Evolutionary conservation across 345 rosid species (phyloP).

Genomic region (Lepidium didymum): DNA sequence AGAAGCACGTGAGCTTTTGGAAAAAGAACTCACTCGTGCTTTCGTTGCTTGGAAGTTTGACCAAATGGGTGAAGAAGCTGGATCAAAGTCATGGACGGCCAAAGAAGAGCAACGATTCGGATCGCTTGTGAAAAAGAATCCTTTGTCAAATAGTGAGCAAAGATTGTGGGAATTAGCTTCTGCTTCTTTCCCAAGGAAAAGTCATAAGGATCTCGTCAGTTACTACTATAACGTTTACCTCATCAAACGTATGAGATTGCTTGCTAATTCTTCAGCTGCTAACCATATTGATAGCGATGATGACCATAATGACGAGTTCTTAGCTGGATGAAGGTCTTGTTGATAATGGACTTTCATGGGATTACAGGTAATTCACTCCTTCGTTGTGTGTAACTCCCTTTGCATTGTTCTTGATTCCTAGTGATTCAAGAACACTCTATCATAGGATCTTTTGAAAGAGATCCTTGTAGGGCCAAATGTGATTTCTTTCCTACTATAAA

Average conservation of each 20-base stretch:
- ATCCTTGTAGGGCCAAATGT: constrained; percentile 12
- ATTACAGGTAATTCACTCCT: constrained; percentile 10
- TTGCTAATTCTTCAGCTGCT: constrained; percentile 12
- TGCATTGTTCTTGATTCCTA: constrained; percentile 4
- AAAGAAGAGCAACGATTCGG: constrained; percentile 31
- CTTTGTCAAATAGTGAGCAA: not conserved
- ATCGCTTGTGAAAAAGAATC: constrained; percentile 23
- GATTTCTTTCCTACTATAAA: not conserved
- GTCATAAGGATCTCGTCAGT: constrained; percentile 24
- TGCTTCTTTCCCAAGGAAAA: constrained; percentile 28
- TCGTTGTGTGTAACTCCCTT: not conserved
- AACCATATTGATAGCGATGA: constrained; percentile 34
- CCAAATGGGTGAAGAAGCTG: constrained; percentile 38
- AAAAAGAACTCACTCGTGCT: constrained; percentile 28
- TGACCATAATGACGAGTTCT: constrained; percentile 27
- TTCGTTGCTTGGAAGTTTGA: constrained; percentile 39
- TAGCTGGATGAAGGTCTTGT: constrained; percentile 2
- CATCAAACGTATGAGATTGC: constrained; percentile 30
- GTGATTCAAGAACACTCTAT: constrained; percentile 14
- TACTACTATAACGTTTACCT: constrained; percentile 42
- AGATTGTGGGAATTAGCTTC: constrained; percentile 31
- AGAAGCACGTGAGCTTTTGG: constrained; percentile 25
- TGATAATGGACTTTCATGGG: not conserved
- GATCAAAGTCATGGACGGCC: constrained; percentile 33
- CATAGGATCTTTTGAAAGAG: constrained; percentile 11